Conservation (phyloP, 2,329 filamentous ascomycete genomes). For the Fusarium sp. region DNA sequence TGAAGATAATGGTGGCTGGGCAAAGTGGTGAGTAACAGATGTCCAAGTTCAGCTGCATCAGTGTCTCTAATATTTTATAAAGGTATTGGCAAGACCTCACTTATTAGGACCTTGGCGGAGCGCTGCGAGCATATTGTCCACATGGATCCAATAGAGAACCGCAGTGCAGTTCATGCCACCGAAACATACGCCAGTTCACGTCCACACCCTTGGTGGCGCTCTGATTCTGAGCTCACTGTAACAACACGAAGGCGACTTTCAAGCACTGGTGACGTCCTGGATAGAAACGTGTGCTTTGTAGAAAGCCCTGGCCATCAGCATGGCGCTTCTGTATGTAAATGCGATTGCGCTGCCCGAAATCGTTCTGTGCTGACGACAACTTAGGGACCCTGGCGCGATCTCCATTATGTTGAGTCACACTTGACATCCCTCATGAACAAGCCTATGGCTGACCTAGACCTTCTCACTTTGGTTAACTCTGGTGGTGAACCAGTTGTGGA, state of each 20-base stretch:
- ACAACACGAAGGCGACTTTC: constrained; percentile 74
- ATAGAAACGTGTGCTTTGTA: constrained; percentile 94
- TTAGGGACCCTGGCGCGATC: constrained; percentile 70
- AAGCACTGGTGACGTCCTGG: constrained; percentile 78
- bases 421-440: constrained; percentile 53
- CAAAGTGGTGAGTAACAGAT: constrained; percentile 69
- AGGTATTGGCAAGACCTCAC: constrained; percentile 90
- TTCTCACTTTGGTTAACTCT: constrained; percentile 82
- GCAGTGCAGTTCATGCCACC: constrained; percentile 57
- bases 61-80: constrained; percentile 27
- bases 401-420: constrained; percentile 77
- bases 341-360: constrained; percentile 4
- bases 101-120: constrained; percentile 90
- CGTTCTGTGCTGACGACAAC: constrained; percentile 57
- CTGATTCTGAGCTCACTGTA: constrained; percentile 75
- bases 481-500: constrained; percentile 88
- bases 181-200: constrained; percentile 85
- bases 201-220: constrained; percentile 92
- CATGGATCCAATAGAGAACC: constrained; percentile 74
- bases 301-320: constrained; percentile 79
- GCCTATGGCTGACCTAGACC: constrained; percentile 78
- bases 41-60: neutral
- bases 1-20: constrained; percentile 91
- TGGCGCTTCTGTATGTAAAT: constrained; percentile 64
- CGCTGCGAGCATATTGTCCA: constrained; percentile 93